Evolutionary conservation across 2,329 filamentous ascomycete genomes (phyloP), one percentile per base, ranked within the genome.

Genomic region (Phaeophleospora eucalypticola): DNA sequence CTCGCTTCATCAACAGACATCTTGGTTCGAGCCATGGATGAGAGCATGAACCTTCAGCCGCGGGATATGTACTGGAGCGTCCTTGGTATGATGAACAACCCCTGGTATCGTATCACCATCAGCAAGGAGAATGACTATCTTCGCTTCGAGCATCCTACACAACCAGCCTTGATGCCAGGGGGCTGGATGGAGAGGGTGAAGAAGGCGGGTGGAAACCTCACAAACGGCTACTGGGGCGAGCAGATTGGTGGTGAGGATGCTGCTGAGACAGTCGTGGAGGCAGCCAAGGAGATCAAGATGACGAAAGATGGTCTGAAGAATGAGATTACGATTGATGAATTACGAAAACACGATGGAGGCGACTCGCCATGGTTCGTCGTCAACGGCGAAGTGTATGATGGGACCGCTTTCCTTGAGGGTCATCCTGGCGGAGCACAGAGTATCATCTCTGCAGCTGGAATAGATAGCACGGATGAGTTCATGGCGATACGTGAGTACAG

Each of bases 61-160:
- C 78, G 87, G 51, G 90, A 96, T 60, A 93, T 95, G 87, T 95
- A 95, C 70, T 96, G 90, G 90, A 89, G 82, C 50, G 89, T 95
- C 2, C 71, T 95, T 33, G 89, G 90, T 0, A 96, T 96, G 90
- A 95, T 96, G 90, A 95, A 95, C 69, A 95, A 95, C 59, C 87
- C 88, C 0, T 96, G 90, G 90, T 96, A 86, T 66, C 78, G 90
- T 4, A 79, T 96, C 1, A 80, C 83, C 2, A 86, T 96, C 45
- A 79, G 81, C 43, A 83, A 82, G 46, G 83, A 90, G 49, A 75
- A 74, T 0, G 73, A 79, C 14, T 68, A 63, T 6, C 68, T 95
- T 35, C 76, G 80, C 4, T 96, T 96, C 57, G 89, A 95, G 65
- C 90, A 96, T 58, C 90, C 90, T 0, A 94, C 89, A 2, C 85